These are phyloP conservation scores for Sungouiozyma intestinalis DNA, from an alignment of 805 yeast genomes.

Conservation along the genomic window DNA sequence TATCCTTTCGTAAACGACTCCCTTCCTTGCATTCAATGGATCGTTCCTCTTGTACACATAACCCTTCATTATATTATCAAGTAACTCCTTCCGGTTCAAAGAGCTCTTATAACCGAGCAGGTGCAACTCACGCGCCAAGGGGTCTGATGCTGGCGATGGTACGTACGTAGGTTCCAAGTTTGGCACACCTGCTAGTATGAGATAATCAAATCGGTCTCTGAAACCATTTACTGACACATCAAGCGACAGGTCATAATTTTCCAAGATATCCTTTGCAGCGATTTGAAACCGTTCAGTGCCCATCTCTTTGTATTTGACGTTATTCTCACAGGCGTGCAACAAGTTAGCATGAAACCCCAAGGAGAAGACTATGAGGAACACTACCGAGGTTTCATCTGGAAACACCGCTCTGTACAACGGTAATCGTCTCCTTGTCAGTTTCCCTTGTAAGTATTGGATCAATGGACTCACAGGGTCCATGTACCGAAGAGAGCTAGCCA, in stretches of 20 bases:
- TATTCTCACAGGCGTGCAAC: conserved; percentile 63
- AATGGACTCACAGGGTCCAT: conserved; percentile 29
- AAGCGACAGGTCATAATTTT: conserved; percentile 24
- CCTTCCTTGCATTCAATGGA: conserved; percentile 6
- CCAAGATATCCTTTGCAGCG: conserved; percentile 52
- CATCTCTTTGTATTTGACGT: conserved; percentile 49
- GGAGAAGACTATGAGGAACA: conserved; percentile 56
- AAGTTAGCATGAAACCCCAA: conserved; percentile 84
- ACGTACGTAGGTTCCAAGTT: conserved; percentile 20
- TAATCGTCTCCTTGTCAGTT: conserved; percentile 10
- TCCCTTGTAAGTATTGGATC: conserved; percentile 23
- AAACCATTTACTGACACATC: conserved; percentile 6
- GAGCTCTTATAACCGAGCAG: conserved; percentile 16
- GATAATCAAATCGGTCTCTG: conserved; percentile 15
- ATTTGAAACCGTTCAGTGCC: conserved; percentile 60
- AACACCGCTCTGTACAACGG: conserved; percentile 29
- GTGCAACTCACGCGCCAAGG: conserved; percentile 14
- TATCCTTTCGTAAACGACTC: conserved; percentile 11
- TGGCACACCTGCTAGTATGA: conserved; percentile 22
- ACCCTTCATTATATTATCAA: conserved; percentile 20
- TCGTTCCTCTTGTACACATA: conserved; percentile 11
- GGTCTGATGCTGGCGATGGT: conserved; percentile 25
- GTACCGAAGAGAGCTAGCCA: conserved; percentile 50
- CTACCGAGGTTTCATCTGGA: conserved; percentile 19
- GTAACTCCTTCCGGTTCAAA: conserved; percentile 7